Base-by-base conservation (phyloP, 2,329 filamentous ascomycete genomes). In the Trichophyton mentagrophytes region DNA sequence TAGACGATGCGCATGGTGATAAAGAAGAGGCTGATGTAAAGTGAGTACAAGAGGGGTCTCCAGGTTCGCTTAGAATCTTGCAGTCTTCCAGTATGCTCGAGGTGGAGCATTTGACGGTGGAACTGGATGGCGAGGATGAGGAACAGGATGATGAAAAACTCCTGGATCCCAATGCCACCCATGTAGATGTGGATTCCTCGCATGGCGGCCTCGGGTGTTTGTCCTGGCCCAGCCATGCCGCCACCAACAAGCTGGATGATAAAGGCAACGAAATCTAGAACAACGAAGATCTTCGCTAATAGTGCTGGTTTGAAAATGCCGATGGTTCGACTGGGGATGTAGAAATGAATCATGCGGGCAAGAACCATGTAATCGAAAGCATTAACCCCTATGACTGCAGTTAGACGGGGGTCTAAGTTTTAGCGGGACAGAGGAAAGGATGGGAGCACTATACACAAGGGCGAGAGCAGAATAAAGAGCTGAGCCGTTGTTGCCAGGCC, bases 1-100 rank as follows among this genome's bases (percentile, higher is more conserved):
- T 78, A 85, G 60, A 85, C 75, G 60, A 81, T 85, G 22, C 83
- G 78, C 1, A 74, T 69, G 6, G 79, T 70, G 61, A 85, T 79
- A 53, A 84, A 71, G 0, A 66, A 60, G 9, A 77, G 77, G 62
- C 77, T 81, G 46, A 71, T 66, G 66, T 84, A 85, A 1, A 85
- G 73, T 9, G 78, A 80, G 57, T 72, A 66, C 3, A 85, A 70
- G 1, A 80, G 72, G 0, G 67, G 69, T 1, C 68, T 20, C 66
- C 68, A 27, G 64, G 67, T 47, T 65, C 67, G 20, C 74, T 69
- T 46, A 64, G 69, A 49, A 65, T 64, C 40, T 22, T 9, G 20
- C 44, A 47, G 80, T 82, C 68, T 82, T 79, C 68, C 25, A 68
- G 69, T 60, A 66, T 64, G 20, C 67, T 67, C 58, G 57, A 67